Percentiles rank a stretch among this genome's conserved stretches.
Conservation (phyloP, 371 early-diverging fungal species). For the Dichotomocladium elegans region DNA sequence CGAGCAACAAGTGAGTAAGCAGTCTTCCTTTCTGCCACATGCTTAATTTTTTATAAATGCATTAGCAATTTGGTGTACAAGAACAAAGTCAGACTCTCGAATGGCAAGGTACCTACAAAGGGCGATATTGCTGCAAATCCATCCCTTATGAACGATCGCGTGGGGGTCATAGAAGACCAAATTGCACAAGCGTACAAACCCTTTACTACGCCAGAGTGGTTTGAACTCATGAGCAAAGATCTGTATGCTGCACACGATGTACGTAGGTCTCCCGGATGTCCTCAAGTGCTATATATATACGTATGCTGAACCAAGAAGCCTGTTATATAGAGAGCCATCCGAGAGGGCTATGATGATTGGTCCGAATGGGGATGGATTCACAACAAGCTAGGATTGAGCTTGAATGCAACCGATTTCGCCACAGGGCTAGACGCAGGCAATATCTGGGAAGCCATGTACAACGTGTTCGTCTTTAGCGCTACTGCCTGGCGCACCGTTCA, state of each 20-base stretch:
- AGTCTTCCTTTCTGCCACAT: neutral
- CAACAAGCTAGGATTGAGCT: constrained; percentile 24
- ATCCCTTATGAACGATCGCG: constrained; percentile 1
- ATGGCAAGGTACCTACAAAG: constrained; percentile 24
- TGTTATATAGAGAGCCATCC: constrained; percentile 16
- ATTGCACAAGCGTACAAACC: constrained; percentile 3
- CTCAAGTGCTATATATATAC: neutral
- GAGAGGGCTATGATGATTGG: constrained; percentile 30
- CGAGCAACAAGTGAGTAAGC: constrained; percentile 17
- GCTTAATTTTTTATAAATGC: neutral
- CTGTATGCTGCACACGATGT: constrained; percentile 22
- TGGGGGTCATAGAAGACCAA: too few relatives aligned
- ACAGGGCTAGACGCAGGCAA: constrained; percentile 13
- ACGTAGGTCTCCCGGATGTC: neutral
- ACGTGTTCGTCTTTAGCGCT: constrained; percentile 15
- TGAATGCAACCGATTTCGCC: constrained; percentile 21
- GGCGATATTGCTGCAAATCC: constrained; percentile 17
- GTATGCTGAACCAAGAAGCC: neutral
- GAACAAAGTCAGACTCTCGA: constrained; percentile 22
- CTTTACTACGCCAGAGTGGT: constrained; percentile 17
- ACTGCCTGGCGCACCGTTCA: constrained; percentile 28
- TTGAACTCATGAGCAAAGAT: constrained; percentile 20
- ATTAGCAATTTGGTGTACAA: constrained; percentile 19
- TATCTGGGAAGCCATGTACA: constrained; percentile 22
- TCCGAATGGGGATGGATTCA: constrained; percentile 29